A percentile compares a stretch with the other conserved stretches of the same genome.
Conservation (phyloP, 331 rosid genomes). For the Arachis monticola region DNA sequence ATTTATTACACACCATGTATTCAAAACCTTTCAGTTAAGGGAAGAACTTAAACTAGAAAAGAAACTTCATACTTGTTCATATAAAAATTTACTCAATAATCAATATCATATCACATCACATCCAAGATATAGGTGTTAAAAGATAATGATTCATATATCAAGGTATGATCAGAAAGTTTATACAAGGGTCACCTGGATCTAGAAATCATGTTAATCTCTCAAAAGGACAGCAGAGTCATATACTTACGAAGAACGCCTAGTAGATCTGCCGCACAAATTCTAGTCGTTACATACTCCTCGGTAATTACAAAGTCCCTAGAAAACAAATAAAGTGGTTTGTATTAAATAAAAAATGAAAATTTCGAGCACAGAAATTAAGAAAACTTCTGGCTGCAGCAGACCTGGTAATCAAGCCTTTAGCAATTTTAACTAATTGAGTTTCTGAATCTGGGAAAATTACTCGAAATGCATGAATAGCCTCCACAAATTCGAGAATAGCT, state of each 20-base stretch:
- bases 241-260: conserved; percentile 72
- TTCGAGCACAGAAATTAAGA: conserved; percentile 11
- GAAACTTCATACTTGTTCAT: background rate
- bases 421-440: conserved; percentile 62
- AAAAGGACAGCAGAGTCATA: conserved; percentile 8
- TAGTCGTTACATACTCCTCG: conserved; percentile 62
- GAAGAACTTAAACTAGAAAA: background rate
- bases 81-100: background rate
- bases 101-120: background rate
- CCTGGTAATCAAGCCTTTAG: conserved; percentile 68
- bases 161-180: background rate
- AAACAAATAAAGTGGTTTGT: conserved; percentile 26
- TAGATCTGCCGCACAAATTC: conserved; percentile 59
- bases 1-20: too few species aligned
- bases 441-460: conserved; percentile 84
- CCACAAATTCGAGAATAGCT: conserved; percentile 72
- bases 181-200: background rate
- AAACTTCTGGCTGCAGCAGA: conserved; percentile 23
- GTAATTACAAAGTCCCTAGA: conserved; percentile 59
- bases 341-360: conserved; percentile 1
- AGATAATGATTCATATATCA: background rate
- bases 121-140: background rate
- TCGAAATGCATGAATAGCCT: conserved; percentile 72
- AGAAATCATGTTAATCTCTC: background rate
- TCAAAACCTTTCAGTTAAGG: background rate